Evolutionary conservation across 805 yeast species (phyloP), one percentile per base, ranked within the genome.

Genomic region (Tetrapisispora arboricola): DNA sequence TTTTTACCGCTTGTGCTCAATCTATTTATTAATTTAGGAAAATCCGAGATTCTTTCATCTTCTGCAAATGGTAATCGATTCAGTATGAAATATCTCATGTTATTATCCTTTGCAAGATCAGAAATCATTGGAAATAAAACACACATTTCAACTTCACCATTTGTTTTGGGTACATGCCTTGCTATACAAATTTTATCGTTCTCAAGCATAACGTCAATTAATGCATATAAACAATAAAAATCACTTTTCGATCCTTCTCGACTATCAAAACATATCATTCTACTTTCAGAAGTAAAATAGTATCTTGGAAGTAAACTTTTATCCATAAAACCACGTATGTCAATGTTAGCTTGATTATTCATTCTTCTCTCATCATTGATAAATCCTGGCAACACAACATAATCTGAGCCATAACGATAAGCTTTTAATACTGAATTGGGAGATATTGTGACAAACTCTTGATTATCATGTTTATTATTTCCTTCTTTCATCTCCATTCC

Each of bases 61-160:
- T 84, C 94, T 32, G 72, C 71, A 57, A 73, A 84, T 1, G 95
- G 92, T 11, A 86, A 54, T 35, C 78, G 64, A 11, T 70, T 68
- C 47, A 78, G 54, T 1, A 72, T 60, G 40, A 84, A 67, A 0
- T 70, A 68, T 44, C 72, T 43, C 4, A 46, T 32, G 43, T 24
- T 43, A 13, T 39, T 41, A 3, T 20, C 39, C 36, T 11, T 33
- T 38, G 25, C 17, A 35, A 52, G 61, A 15, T 21, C 21, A 6
- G 29, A 36, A 4, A 20, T 9, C 20, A 24, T 54, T 32, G 92
- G 94, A 12, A 68, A 60, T 47, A 81, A 60, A 2, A 70, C 78
- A 41, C 76, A 79, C 67, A 66, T 65, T 39, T 60, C 66, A 5
- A 78, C 72, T 30, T 75, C 78, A 9, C 71, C 59, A 32, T 66